Percentiles rank a stretch among this genome's conserved stretches.
Evolutionary conservation across 495 filamentous ascomycete genomes (phyloP).

Genomic region (Annulohypoxylon bovei): DNA sequence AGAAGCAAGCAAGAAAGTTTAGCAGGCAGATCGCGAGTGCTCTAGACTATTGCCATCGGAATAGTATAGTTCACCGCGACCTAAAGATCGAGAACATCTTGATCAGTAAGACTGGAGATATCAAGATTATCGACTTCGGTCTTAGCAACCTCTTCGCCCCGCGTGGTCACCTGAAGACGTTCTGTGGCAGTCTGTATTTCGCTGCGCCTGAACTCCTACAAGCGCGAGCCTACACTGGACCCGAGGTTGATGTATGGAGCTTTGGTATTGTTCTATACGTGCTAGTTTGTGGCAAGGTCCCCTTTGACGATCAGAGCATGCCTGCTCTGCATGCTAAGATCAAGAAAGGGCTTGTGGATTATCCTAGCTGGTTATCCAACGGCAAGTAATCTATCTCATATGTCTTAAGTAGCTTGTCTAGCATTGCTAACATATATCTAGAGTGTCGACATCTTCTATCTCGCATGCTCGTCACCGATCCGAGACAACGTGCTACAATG

Average conservation of each 20-base stretch:
- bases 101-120: constrained; percentile 98
- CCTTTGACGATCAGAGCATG: constrained; percentile 99
- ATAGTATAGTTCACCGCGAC: constrained; percentile 98
- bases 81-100: constrained; percentile 99
- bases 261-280: constrained; percentile 99
- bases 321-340: constrained; percentile 98
- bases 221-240: constrained; percentile 92
- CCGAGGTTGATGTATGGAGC: constrained; percentile 98
- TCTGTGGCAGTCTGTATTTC: constrained; percentile 98
- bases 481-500: constrained; percentile 84
- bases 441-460: constrained; percentile 95
- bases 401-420: neutral
- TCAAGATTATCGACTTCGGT: constrained; percentile 99
- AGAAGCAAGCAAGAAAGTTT: constrained; percentile 98
- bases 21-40: constrained; percentile 97
- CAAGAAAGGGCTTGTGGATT: constrained; percentile 96
- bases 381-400: constrained; percentile 65
- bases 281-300: constrained; percentile 96
- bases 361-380: constrained; percentile 88
- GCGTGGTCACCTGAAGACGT: constrained; percentile 87
- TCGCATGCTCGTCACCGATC: constrained; percentile 96
- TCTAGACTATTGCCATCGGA: constrained; percentile 98
- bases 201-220: constrained; percentile 95
- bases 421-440: constrained; percentile 53
- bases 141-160: constrained; percentile 97